Conservation (phyloP, 208 protist genomes). For the Leptomonas seymouri region DNA sequence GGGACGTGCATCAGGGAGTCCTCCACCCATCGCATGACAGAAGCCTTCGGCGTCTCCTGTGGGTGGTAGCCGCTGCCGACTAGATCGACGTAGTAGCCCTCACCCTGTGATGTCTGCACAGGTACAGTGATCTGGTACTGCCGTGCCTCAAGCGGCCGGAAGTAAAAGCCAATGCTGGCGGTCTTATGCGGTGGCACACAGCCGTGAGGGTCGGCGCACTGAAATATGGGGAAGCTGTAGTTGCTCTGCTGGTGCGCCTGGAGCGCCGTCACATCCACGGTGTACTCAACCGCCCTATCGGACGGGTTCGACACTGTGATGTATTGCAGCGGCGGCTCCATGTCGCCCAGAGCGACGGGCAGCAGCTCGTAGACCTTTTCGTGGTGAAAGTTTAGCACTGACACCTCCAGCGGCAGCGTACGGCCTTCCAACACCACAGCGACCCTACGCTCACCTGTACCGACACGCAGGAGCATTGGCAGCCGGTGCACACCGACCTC, state of each 20-base stretch:
- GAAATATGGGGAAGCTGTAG: slow-evolving; percentile 89
- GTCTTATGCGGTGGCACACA: slow-evolving; percentile 52
- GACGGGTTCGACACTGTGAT: slow-evolving; percentile 76
- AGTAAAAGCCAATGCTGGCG: slow-evolving; percentile 81
- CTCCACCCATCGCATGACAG: slow-evolving; percentile 39
- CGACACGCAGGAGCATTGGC: slow-evolving; percentile 79
- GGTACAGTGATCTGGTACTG: slow-evolving; percentile 71
- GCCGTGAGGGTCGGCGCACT: slow-evolving; percentile 87
- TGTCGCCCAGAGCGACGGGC: slow-evolving; percentile 89
- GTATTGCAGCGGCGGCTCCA: slow-evolving; percentile 85
- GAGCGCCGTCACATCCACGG: slow-evolving; percentile 60
- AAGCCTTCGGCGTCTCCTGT: slow-evolving; percentile 33
- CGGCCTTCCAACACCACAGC: slow-evolving; percentile 84
- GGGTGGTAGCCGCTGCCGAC: slow-evolving; percentile 84
- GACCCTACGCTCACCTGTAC: slow-evolving; percentile 59
- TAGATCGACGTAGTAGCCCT: slow-evolving; percentile 78
- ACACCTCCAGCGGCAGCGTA: slow-evolving; percentile 66
- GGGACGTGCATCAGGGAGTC: slow-evolving; percentile 63
- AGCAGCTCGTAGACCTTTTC: slow-evolving; percentile 58
- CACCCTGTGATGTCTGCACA: slow-evolving; percentile 54
- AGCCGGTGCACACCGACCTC: slow-evolving; percentile 76
- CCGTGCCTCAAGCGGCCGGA: slow-evolving; percentile 87
- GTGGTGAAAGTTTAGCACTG: slow-evolving; percentile 66
- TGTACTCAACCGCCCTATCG: slow-evolving; percentile 59
- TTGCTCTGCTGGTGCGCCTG: slow-evolving; percentile 51